These are phyloP conservation scores for Parachaetomium inaequale DNA, from an alignment of 495 filamentous ascomycete species.

Conservation along the genomic window DNA sequence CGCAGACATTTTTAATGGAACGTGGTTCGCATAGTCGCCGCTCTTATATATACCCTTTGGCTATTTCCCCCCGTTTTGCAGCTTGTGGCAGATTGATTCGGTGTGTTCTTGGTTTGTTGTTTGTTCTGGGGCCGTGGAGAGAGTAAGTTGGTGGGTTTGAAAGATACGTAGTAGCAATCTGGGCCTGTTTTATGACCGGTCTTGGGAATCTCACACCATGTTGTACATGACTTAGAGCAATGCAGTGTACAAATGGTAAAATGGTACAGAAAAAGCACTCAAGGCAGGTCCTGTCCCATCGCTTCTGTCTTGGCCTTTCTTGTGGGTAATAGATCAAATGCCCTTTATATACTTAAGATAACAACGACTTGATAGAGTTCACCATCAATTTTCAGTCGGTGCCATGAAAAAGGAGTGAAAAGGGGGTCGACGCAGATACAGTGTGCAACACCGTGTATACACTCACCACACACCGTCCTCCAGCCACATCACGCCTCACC, in stretches of 20 bases:
- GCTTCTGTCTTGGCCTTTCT: too few relatives aligned
- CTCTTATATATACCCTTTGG: neutral
- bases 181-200: too few relatives aligned
- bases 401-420: neutral
- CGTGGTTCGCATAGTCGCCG: neutral
- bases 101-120: neutral
- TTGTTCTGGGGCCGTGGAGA: neutral
- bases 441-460: neutral
- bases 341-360: too few relatives aligned
- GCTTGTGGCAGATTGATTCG: neutral
- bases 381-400: too few relatives aligned
- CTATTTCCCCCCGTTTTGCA: neutral
- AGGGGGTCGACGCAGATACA: neutral
- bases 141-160: neutral
- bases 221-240: too few relatives aligned
- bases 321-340: too few relatives aligned
- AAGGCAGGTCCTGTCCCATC: too few relatives aligned
- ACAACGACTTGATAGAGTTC: too few relatives aligned
- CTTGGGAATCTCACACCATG: too few relatives aligned
- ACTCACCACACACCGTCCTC: neutral
- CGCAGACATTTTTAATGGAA: neutral
- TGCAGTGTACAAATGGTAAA: too few relatives aligned
- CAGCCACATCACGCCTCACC: slow-evolving; percentile 1
- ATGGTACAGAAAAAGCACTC: too few relatives aligned
- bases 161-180: too few relatives aligned